Base-by-base conservation (phyloP, 345 rosid genomes). In the Cardamine chenopodiifolia region DNA sequence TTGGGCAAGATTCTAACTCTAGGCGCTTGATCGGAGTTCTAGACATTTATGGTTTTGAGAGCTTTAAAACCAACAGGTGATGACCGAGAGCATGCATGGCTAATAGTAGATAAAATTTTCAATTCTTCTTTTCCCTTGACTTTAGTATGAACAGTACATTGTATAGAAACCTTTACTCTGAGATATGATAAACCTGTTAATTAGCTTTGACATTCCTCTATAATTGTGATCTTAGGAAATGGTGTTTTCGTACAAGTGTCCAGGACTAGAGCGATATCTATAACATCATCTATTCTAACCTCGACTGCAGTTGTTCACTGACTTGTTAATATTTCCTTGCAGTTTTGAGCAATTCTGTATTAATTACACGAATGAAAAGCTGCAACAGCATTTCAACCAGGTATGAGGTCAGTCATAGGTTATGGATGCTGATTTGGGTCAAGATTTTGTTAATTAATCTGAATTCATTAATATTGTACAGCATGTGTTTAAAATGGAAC, bases 351-450 rank as follows among this genome's bases (percentile, higher is more conserved):
- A 93, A 79, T 87, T 93, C 17, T 93, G 98, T 80, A 93, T 93
- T 47, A 94, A 94, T 76, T 88, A 76, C 80, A 91, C 98, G 19
- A 94, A 94, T 63, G 97, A 94, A 75, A 94, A 89, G 86, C 80
- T 94, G 79, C 98, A 94, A 71, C 98, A 94, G 65, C 97, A 94
- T 88, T 94, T 94, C 90, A 94, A 91, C 87, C 96, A 91, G 96
- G 98, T 91, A 91, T 61, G 84, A 84, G 82, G 86, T 84, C 79
- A 83, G 82, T 81, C 74, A 63, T 78, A 74, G 81, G 78, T 78
- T 55, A 76, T 60, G 60, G 45, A 52, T 73, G 56, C 49, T 39
- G 37, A 70, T 66, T 72, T 62, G 49, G 64, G 58, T 78, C 29
- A 42, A 10, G 37, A 48, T 66, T 75, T 15, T 71, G 61, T 42